Conservation (phyloP, 2,329 filamentous ascomycete genomes). For the Zymoseptoria ardabiliae region DNA sequence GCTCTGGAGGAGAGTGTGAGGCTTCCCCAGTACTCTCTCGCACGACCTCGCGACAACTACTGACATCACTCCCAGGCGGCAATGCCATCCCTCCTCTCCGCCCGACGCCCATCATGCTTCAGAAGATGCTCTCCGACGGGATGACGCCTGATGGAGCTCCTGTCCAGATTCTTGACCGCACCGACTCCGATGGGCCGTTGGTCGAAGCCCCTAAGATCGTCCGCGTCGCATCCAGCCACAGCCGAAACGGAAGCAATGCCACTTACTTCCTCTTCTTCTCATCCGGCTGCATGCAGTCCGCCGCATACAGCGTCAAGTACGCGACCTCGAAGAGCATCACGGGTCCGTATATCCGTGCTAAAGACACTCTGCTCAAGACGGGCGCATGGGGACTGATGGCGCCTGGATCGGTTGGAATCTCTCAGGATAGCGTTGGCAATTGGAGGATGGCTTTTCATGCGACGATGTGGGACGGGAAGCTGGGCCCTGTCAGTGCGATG, state of each 20-base stretch:
- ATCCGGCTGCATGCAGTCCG: constrained; percentile 27
- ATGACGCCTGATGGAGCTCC: constrained; percentile 20
- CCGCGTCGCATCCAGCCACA: constrained; percentile 5
- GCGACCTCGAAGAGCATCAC: constrained; percentile 22
- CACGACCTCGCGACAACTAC: neutral
- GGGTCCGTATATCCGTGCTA: constrained; percentile 27
- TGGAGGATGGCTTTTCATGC: constrained; percentile 30
- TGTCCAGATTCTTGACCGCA: constrained; percentile 25
- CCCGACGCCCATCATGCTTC: constrained; percentile 30
- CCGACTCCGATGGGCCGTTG: constrained; percentile 25
- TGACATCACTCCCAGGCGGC: constrained; percentile 19
- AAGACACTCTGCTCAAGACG: constrained; percentile 21
- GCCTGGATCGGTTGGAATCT: constrained; percentile 26
- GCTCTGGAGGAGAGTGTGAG: constrained; percentile 21
- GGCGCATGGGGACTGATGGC: constrained; percentile 26
- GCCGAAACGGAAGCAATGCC: constrained; percentile 9
- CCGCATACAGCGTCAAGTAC: constrained; percentile 29
- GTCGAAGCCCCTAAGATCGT: constrained; percentile 30
- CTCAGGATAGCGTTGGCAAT: constrained; percentile 15
- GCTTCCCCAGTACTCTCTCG: neutral
- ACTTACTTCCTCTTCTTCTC: constrained; percentile 33
- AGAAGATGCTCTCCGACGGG: constrained; percentile 25
- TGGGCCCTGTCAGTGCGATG: constrained; percentile 28
- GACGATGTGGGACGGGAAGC: constrained; percentile 15
- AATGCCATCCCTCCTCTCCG: constrained; percentile 22